Evolutionary conservation across 108 stramenopile species (phyloP).

Genomic region (Discostella stelligeroides): DNA sequence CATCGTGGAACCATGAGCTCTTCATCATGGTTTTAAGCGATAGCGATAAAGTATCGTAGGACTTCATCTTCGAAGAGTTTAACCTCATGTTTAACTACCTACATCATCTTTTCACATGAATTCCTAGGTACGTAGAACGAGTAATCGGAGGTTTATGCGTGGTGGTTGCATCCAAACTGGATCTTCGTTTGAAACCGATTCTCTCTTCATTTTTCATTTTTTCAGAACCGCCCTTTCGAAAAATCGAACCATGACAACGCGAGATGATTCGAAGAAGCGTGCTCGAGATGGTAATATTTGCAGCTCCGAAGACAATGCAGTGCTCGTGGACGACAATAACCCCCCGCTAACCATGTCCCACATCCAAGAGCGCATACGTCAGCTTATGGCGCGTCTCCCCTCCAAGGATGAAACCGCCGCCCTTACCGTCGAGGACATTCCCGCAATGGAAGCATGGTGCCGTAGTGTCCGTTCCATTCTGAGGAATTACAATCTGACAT

Average conservation of each 20-base stretch:
- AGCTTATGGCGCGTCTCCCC: conserved; percentile 22
- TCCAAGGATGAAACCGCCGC: conserved; percentile 27
- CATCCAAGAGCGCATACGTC: conserved; percentile 20
- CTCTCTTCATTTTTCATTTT: no score
- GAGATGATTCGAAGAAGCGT: conserved; percentile 9
- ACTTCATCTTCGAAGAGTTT: no score
- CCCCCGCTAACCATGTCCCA: conserved; percentile 20
- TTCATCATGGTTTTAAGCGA: no score
- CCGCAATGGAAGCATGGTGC: conserved; percentile 36
- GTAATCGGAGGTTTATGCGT: no score
- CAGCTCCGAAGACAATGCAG: neutral
- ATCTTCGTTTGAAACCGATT: no score
- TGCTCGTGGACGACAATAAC: conserved; percentile 18
- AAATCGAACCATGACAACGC: conserved; percentile 1
- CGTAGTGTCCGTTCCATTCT: conserved; percentile 19
- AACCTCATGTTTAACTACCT: no score
- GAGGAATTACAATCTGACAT: conserved; percentile 29
- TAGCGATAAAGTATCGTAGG: conserved; percentile 1
- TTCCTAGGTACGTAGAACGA: no score
- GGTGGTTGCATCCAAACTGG: no score
- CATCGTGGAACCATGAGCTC: no score
- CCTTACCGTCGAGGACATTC: conserved; percentile 19
- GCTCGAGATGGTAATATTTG: conserved; percentile 7
- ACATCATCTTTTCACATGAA: no score
- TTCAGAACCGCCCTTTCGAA: no score